These are phyloP conservation scores for Malassezia brasiliensis DNA, from an alignment of 1,284 basidiomycete genomes.

Conservation along the genomic window DNA sequence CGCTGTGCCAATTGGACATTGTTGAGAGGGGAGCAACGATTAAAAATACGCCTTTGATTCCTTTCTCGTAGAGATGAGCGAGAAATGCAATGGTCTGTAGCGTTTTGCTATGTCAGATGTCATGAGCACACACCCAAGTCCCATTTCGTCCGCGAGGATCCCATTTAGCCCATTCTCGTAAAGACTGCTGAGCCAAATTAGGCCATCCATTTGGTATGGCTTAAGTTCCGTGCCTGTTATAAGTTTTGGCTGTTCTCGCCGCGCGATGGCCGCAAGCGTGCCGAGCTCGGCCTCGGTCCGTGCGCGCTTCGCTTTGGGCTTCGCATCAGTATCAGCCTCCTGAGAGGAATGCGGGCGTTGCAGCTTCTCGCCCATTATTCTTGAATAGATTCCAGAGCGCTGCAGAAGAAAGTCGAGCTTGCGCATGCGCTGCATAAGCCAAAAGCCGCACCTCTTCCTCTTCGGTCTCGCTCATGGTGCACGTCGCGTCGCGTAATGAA, in stretches of 20 bases:
- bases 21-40: conserved; percentile 86
- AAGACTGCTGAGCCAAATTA: conserved; percentile 89
- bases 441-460: not conserved
- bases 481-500: not conserved
- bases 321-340: not conserved
- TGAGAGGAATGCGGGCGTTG: not conserved
- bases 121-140: conserved; percentile 53
- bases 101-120: conserved; percentile 55
- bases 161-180: conserved; percentile 91
- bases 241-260: conserved; percentile 59
- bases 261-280: conserved; percentile 2
- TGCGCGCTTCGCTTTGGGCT: not conserved
- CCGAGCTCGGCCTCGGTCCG: conserved; percentile 1
- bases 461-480: not conserved
- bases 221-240: conserved; percentile 76
- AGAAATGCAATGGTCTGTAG: conserved; percentile 87
- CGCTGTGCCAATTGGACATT: conserved; percentile 79
- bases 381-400: conserved; percentile 37
- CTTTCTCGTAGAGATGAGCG: conserved; percentile 70
- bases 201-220: conserved; percentile 83
- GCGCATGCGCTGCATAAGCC: conserved; percentile 20
- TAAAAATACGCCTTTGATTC: conserved; percentile 69
- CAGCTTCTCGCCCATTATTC: conserved; percentile 47
- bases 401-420: conserved; percentile 41
- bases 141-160: conserved; percentile 86